Conservation (phyloP, 2,329 filamentous ascomycete genomes). For the Aspergillus costaricaensis region DNA sequence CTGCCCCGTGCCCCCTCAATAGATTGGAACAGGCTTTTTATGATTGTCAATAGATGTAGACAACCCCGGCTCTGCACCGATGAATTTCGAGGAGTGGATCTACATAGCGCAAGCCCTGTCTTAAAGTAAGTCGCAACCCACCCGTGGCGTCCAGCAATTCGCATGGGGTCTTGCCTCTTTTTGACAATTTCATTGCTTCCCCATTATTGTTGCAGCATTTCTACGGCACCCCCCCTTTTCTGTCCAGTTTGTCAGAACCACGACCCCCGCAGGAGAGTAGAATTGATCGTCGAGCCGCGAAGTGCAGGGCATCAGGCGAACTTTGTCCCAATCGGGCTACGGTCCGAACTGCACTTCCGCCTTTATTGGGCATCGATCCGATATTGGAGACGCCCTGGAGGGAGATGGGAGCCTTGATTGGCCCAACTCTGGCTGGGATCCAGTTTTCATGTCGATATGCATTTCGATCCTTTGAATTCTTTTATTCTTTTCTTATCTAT, state of each 20-base stretch:
- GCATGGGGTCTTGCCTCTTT: not conserved
- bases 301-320: not conserved
- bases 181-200: too few relatives aligned
- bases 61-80: not conserved
- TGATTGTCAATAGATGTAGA: constrained; percentile 1
- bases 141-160: not conserved
- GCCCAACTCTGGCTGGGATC: too few relatives aligned
- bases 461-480: too few relatives aligned
- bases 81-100: not conserved
- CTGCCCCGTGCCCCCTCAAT: not conserved
- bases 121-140: not conserved
- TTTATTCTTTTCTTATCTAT: too few relatives aligned
- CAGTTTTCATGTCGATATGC: too few relatives aligned
- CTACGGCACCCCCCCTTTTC: not conserved
- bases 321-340: not conserved
- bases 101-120: not conserved
- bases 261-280: not conserved
- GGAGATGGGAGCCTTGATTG: too few relatives aligned
- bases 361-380: not conserved
- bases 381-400: not conserved
- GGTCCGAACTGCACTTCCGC: not conserved
- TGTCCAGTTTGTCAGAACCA: too few relatives aligned
- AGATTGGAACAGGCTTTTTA: constrained; percentile 1
- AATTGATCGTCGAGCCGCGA: not conserved
- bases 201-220: not conserved